phyloP scores from a whole-genome alignment of 2,329 filamentous ascomycete genomes.

The Xylaria digitata region DNA sequence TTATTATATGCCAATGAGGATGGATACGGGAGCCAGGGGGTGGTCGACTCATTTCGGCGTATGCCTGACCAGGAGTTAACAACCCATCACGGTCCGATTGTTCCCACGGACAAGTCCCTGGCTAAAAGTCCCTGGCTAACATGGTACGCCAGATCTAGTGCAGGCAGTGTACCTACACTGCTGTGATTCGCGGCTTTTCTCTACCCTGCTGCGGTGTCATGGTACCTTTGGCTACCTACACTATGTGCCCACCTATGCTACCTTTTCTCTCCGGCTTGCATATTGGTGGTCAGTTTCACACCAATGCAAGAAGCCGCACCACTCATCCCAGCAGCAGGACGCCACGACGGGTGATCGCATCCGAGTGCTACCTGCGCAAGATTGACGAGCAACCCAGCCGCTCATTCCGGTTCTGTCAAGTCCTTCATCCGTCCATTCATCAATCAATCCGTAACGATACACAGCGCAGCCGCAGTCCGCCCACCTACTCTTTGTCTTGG shows the following conservation, averaged over 20 bases:
- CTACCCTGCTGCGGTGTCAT: neutral
- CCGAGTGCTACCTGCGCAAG: constrained; percentile 33
- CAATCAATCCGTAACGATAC: constrained; percentile 2
- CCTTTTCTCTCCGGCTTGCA: constrained; percentile 24
- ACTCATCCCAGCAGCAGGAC: constrained; percentile 38
- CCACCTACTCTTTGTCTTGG: constrained; percentile 1
- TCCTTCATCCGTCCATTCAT: neutral
- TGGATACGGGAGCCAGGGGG: neutral
- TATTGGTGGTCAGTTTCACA: constrained; percentile 22
- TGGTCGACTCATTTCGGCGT: constrained; percentile 10
- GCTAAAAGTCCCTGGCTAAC: constrained; percentile 14
- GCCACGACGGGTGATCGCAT: constrained; percentile 40
- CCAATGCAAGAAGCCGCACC: constrained; percentile 45
- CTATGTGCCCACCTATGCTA: neutral
- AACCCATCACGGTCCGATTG: constrained; percentile 23
- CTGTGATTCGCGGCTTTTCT: constrained; percentile 15
- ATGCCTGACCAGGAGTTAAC: constrained; percentile 6
- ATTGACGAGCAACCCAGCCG: constrained; percentile 27
- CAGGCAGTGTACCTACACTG: neutral
- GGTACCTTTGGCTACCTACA: neutral
- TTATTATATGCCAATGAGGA: constrained; percentile 12
- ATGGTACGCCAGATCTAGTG: constrained; percentile 12
- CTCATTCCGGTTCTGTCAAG: neutral
- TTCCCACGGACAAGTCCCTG: constrained; percentile 24
- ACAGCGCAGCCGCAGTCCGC: constrained; percentile 12